Base-by-base conservation (phyloP, 2,329 filamentous ascomycete species). In the Pestalotiopsis sp. region DNA sequence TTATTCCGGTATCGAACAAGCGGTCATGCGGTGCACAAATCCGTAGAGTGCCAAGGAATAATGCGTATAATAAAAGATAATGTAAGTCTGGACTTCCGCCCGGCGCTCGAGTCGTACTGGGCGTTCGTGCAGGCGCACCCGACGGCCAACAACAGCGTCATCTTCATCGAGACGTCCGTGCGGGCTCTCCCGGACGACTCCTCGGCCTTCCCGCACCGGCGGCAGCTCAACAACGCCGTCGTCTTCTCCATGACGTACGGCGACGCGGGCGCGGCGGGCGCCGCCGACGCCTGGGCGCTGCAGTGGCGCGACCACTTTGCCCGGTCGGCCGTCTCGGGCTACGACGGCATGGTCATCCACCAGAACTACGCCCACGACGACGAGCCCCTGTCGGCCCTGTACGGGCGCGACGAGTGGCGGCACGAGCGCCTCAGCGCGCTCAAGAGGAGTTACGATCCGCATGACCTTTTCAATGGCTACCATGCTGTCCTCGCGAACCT, bases 111-210 rank as follows among this genome's bases (percentile, higher is more conserved):
- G 26, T 26, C 26, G 4, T 26, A 26, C 26, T 4, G 26, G 26
- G 26, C 26, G 56, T 64, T 64, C 61, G n/a, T 64, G 26, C 39
- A 55, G 44, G 39, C n/a, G 17, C 13, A 66, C 56, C 64, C 64
- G 9, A 14, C 17, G 22, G 52, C 56, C 55, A 44, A 22, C 55
- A 39, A 55, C 35, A 22, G 17, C 13, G 39, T 55, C 10, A 9
- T 66, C 48, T 14, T 66, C 13, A 26, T 61, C 39, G 65, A 66
- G 26, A 56, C 57, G 9, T 44, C 40, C 55, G 30, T 56, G 14
- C 22, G 20, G 30, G 56, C 65, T 11, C 17, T 62, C 6, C 40
- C 65, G 9, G 39, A 56, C 22, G 58, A 66, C 57, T 26, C 48
- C 39, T 66, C 58, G 7, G 58, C 65, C 20, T 66, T 52, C 40